These are phyloP conservation scores for Jamesozyma jinghongensis DNA, from an alignment of 805 yeast genomes.

Conservation along the genomic window DNA sequence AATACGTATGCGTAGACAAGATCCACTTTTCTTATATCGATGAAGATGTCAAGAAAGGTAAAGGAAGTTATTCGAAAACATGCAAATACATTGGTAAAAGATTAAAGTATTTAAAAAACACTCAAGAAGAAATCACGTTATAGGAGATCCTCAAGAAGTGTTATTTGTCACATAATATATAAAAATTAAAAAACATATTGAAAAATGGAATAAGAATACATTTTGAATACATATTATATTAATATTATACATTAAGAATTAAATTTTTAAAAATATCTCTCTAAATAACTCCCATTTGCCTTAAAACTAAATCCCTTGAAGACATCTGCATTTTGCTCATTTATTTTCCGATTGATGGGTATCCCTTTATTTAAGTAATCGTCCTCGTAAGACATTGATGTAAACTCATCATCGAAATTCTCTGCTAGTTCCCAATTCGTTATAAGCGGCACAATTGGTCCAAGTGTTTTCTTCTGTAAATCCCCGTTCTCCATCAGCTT, in stretches of 20 bases:
- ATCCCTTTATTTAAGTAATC: slow-evolving; percentile 9
- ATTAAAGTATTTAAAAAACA: slow-evolving; percentile 10
- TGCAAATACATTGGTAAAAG: slow-evolving; percentile 21
- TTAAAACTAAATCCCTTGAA: slow-evolving; percentile 33
- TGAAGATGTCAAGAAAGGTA: slow-evolving; percentile 8
- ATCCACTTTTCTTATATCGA: slow-evolving; percentile 16
- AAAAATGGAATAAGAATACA: too few relatives aligned
- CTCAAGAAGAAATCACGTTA: slow-evolving; percentile 16
- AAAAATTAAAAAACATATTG: too few relatives aligned
- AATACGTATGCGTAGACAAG: slow-evolving; percentile 5
- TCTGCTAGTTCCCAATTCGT: slow-evolving; percentile 79
- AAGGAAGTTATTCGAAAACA: slow-evolving; percentile 10
- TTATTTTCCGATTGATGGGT: slow-evolving; percentile 2
- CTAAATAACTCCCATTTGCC: slow-evolving; percentile 30
- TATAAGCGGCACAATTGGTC: slow-evolving; percentile 77
- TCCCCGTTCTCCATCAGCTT: slow-evolving; percentile 41
- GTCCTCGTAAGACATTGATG: slow-evolving; percentile 48
- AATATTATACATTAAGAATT: too few relatives aligned
- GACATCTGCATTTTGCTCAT: slow-evolving; percentile 9
- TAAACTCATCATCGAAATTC: slow-evolving; percentile 73
- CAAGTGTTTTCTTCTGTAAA: slow-evolving; percentile 37
- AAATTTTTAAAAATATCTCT: slow-evolving; percentile 27
- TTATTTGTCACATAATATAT: too few relatives aligned
- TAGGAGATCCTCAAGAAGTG: neutral
- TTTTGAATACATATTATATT: neutral